Evolutionary conservation across 2,329 filamentous ascomycete genomes (phyloP), one percentile per base, ranked within the genome.

Genomic region (Hymenoscyphus albidus): DNA sequence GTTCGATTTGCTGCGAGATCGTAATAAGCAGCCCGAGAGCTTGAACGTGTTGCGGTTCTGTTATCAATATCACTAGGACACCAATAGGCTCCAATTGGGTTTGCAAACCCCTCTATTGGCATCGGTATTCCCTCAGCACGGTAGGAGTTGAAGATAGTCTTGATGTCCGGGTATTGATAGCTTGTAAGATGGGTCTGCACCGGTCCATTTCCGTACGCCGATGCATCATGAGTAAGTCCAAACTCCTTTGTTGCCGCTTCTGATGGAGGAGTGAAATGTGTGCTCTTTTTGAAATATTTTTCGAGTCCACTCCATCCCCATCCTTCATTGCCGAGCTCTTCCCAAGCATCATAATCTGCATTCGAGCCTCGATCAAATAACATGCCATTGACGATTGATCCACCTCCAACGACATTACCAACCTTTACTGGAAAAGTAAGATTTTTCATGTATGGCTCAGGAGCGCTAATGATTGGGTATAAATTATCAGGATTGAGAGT

Each of bases 301-400:
- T 74, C 70, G 32, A 81, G 67, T 16, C 69, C 70, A 9, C 76
- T 69, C 69, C 75, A 78, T 31, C 71, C 72, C 79, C 78, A 81
- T 14, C 60, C 76, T 75, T 12, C 66, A n/a, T 79, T 80, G 0
- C 78, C 79, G 6, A 80, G 65, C 2, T 69, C 68, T 42, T 74
- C 73, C 78, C 79, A 81, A 1, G 74, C 69, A 61, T 80, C 70
- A 55, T 78, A 77, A 58, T 67, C 65, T 16, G 58, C 65, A n/a
- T 59, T 60, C 44, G 57, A 56, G 1, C 62, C 66, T 42, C 63
- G 65, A 58, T 67, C 63, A 58, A 63, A 68, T 5, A 63, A 62
- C 67, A 68, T 67, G 56, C 65, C 44, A 61, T 68, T 68, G 31
- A 78, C 75, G 0, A 71, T 76, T 42, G 68, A 72, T 16, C 69